These are phyloP conservation scores for Arabidopsis arenosa DNA, from an alignment of 345 rosid species.

Conservation along the genomic window DNA sequence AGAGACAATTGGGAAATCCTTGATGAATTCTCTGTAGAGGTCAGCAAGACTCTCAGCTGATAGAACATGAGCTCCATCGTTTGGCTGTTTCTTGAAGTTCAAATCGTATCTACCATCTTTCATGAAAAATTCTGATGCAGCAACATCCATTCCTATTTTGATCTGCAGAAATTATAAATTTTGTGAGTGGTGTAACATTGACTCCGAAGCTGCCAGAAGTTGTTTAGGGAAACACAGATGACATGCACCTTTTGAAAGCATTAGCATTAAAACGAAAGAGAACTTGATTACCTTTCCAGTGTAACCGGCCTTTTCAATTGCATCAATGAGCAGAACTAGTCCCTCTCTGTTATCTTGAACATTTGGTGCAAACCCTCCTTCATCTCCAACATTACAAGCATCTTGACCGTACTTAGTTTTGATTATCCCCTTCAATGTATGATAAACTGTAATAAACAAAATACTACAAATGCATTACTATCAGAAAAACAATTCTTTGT, in stretches of 20 bases:
- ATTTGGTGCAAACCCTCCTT: constrained; percentile 98
- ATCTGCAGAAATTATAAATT: constrained; percentile 55
- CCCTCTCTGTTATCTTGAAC: constrained; percentile 99
- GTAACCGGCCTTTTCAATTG: constrained; percentile 97
- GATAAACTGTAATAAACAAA: constrained; percentile 67
- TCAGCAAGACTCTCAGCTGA: constrained; percentile 81
- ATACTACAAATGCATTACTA: background rate
- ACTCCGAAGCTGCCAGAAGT: constrained; percentile 3
- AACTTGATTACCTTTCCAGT: constrained; percentile 70
- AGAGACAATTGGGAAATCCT: constrained; percentile 89
- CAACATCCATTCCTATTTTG: constrained; percentile 99
- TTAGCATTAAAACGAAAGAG: background rate
- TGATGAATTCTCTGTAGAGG: constrained; percentile 83
- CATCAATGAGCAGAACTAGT: constrained; percentile 87
- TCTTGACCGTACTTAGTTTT: constrained; percentile 93
- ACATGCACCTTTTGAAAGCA: too few species aligned
- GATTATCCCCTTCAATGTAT: constrained; percentile 83
- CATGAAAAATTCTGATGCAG: constrained; percentile 90
- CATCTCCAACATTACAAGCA: constrained; percentile 99
- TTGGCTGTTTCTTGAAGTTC: constrained; percentile 95
- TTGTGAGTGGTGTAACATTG: constrained; percentile 11
- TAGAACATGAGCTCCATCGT: constrained; percentile 83
- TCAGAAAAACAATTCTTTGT: background rate
- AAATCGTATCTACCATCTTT: constrained; percentile 89
- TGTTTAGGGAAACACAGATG: background rate